These are phyloP conservation scores for Fusarium hostae DNA, from an alignment of 2,329 filamentous ascomycete species.

Conservation along the genomic window DNA sequence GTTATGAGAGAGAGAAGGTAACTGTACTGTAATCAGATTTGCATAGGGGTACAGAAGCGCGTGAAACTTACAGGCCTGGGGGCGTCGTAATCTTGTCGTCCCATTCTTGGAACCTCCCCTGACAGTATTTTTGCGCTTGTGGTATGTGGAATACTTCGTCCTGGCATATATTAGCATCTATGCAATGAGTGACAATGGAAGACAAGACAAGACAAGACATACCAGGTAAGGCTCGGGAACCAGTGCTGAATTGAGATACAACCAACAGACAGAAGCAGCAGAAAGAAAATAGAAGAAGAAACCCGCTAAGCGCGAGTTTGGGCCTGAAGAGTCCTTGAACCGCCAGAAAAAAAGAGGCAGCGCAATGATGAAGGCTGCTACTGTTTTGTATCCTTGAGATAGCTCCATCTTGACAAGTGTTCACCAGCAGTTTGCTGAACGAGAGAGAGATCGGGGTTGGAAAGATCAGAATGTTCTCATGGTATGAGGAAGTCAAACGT, in stretches of 20 bases:
- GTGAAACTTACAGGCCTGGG: conserved; percentile 75
- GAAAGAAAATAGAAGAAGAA: conserved; percentile 34
- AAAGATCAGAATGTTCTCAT: neutral
- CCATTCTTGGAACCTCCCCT: conserved; percentile 80
- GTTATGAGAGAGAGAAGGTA: conserved; percentile 57
- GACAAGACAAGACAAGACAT: conserved; percentile 38
- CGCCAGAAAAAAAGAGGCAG: conserved; percentile 26
- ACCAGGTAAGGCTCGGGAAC: conserved; percentile 68
- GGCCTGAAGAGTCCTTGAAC: neutral
- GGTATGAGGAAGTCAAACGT: neutral
- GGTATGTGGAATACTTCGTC: conserved; percentile 91
- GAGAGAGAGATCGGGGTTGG: too few species aligned
- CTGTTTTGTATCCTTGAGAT: conserved; percentile 23
- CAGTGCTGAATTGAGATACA: conserved; percentile 41
- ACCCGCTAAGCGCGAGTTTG: neutral
- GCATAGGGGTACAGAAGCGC: neutral
- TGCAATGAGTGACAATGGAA: too few species aligned
- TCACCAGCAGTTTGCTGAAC: conserved; percentile 3
- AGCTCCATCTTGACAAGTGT: conserved; percentile 46
- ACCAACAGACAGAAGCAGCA: conserved; percentile 36
- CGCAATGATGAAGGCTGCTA: conserved; percentile 19
- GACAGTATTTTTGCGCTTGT: conserved; percentile 89
- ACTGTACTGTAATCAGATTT: conserved; percentile 45
- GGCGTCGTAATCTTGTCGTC: conserved; percentile 98
- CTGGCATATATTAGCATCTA: conserved; percentile 56